Evolutionary conservation across 2,329 filamentous ascomycete genomes (phyloP), one percentile per base, ranked within the genome.

Genomic region (Hirsutella thompsonii): DNA sequence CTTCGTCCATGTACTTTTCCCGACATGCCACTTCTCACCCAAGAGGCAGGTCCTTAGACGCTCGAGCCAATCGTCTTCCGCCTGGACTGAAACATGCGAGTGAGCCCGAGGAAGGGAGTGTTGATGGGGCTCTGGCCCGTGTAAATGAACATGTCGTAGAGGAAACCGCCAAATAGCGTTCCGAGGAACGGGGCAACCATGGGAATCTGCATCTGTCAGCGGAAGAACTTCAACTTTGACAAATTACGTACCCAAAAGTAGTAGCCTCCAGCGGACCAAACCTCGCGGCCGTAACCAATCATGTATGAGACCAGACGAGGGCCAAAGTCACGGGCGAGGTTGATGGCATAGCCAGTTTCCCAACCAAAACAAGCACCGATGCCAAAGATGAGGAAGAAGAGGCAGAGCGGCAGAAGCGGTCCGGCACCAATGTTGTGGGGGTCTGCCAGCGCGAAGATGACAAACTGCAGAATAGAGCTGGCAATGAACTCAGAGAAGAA

Each of bases 301-400:
- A 79, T 72, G 53, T 77, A 82, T 1, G 74, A 73, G 46, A 82
- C 73, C 35, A 85, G 57, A 10, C 81, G 66, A 9, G 81, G 81
- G 1, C 79, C 79, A 53, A 86, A 82, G 47, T 87, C 82, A 57
- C 82, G 70, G 29, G 80, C 81, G 34, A 83, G 58, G 52, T 86
- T 86, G 48, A 85, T 83, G 14, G 81, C 81, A 58, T 83, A 87
- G 30, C 82, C 81, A 1, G 81, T 87, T 56, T 86, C 74, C 79
- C 79, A 85, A 6, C 82, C 82, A 51, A 83, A 85, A 53, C 78
- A 81, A 26, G 78, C 76, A 16, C 80, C 81, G 19, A 86, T 76
- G 8, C 80, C 81, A 52, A 85, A 85, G 46, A 86, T 77, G 37
- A 85, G 63, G 59, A 85, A 84, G 60, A 84, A 82, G 5, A 85